A percentile compares a stretch with the other conserved stretches of the same genome.
Conservation (phyloP, 768 basidiomycete species). For the Dentipellis sp. region DNA sequence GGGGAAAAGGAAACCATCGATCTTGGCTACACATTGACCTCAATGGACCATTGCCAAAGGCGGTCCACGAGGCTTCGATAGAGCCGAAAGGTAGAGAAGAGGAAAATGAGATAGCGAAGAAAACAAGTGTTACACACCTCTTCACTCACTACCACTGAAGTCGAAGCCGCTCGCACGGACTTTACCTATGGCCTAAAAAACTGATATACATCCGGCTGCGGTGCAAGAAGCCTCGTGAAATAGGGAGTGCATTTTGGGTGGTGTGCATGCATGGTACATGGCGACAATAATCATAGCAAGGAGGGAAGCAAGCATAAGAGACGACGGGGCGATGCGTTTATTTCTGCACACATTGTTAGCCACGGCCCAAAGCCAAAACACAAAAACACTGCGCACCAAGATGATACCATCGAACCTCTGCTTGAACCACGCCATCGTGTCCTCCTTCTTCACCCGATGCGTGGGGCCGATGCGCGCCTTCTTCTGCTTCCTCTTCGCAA, state of each 20-base stretch:
- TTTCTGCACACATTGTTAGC: conserved; percentile 4
- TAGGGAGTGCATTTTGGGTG: conserved; percentile 1
- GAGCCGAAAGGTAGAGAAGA: no score
- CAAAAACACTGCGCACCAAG: conserved; percentile 44
- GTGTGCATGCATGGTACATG: conserved; percentile 6
- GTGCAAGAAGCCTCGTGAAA: neutral
- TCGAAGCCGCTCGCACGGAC: no score
- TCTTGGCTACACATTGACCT: no score
- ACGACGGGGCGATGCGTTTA: neutral
- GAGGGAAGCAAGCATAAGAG: neutral
- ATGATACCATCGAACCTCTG: conserved; percentile 98
- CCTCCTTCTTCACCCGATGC: conserved; percentile 93
- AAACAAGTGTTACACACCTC: no score
- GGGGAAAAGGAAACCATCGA: no score
- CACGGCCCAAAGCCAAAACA: no score
- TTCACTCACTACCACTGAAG: no score
- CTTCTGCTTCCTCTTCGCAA: conserved; percentile 85
- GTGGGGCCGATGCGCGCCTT: conserved; percentile 78
- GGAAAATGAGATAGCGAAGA: no score
- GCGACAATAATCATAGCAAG: conserved; percentile 3
- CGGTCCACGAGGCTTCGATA: no score
- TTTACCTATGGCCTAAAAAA: no score
- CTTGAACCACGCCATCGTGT: conserved; percentile 99
- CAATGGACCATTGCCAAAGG: no score
- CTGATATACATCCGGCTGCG: neutral